Evolutionary conservation across 495 filamentous ascomycete genomes (phyloP), one percentile per base, ranked within the genome.

Genomic region (Daldinia vernicosa): DNA sequence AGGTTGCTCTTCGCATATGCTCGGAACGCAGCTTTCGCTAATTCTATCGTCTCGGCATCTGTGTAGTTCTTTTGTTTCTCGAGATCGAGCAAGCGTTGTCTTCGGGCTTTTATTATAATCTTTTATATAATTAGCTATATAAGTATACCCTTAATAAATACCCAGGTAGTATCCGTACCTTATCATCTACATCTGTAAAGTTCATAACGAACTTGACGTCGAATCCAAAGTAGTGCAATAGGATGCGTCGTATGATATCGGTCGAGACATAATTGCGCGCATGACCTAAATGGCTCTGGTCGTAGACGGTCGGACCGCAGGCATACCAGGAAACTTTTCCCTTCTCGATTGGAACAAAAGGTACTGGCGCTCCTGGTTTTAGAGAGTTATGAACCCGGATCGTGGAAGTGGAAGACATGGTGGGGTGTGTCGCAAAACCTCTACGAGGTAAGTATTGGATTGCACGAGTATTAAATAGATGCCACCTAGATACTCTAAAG

Each of bases 141-240:
- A 28, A 53, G 33, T 30, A 1, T 14, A 39, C 7, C 6, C 8
- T 19, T 5, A 8, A 1, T 11, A 19, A 24, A 8, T 30, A 32
- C 9, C 11, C 55, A 1, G 4, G 15, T 24, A 43, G 15, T 72
- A 28, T 28, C 6, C 17, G 17, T 9, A 92, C 89, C 88, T 97
- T 98, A 79, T 96, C 92, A 75, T 96, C 93, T 3, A 96, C 87
- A 78, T 95, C 93, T 4, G 94, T 97, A 71, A 97, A 92, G 79
- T 99, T 99, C 91, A 96, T 95, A 52, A 98, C 93, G 84, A 97
- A 97, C 47, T 90, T 87, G 61, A 98, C 89, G 33, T 94, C 84
- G 78, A 90, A 97, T 50, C 88, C 87, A 76, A 97, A 97, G 80
- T 96, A 95, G 76, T 97, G 90, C 68, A 83, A 79, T 80, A 98